Percentiles rank a stretch among this genome's conserved stretches.
These are phyloP conservation scores for Komagataella pastoris DNA, from an alignment of 805 yeast species.

Conservation along the genomic window DNA sequence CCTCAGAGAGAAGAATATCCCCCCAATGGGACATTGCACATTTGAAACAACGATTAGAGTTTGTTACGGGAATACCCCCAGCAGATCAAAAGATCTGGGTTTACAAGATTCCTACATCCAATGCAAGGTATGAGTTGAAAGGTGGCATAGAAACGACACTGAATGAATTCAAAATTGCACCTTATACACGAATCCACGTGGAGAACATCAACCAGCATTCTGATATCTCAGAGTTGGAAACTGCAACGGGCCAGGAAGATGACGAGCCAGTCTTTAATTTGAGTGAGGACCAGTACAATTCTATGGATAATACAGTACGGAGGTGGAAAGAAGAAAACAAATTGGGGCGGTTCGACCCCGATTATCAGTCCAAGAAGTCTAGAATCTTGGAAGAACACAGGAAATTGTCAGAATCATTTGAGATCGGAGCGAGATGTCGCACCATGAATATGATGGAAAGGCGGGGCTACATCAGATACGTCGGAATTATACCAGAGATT, in stretches of 20 bases:
- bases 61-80: constrained; percentile 65
- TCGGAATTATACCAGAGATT: constrained; percentile 58
- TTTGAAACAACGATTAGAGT: constrained; percentile 44
- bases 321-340: constrained; percentile 62
- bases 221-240: constrained; percentile 17
- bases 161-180: constrained; percentile 16
- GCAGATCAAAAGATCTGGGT: constrained; percentile 34
- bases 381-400: constrained; percentile 11
- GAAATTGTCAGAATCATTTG: constrained; percentile 19
- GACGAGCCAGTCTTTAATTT: constrained; percentile 29
- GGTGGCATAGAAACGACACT: constrained; percentile 11
- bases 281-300: constrained; percentile 48
- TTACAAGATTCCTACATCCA: constrained; percentile 25
- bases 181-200: constrained; percentile 41
- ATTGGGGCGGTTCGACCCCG: constrained; percentile 64
- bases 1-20: constrained; percentile 57
- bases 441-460: constrained; percentile 30
- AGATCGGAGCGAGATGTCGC: constrained; percentile 42
- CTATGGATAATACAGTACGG: constrained; percentile 47
- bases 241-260: constrained; percentile 13
- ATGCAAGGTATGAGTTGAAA: constrained; percentile 15
- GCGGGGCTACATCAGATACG: constrained; percentile 54
- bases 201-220: constrained; percentile 42
- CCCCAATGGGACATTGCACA: constrained; percentile 44
- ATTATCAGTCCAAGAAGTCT: constrained; percentile 18